Evolutionary conservation across 495 filamentous ascomycete species (phyloP).

Genomic region (Choiromyces venosus): DNA sequence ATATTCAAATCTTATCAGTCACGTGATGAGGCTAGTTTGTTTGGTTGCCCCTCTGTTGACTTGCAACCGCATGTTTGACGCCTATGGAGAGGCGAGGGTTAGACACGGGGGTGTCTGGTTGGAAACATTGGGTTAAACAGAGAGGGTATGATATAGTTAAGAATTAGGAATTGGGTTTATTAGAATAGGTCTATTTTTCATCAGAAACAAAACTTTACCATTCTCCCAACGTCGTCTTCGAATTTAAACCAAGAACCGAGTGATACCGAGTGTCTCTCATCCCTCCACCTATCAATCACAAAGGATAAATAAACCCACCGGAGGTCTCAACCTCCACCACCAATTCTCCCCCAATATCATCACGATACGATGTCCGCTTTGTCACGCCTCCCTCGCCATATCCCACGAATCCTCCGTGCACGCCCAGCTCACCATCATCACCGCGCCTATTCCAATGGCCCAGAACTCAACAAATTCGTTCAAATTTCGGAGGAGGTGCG

Average conservation of each 20-base stretch:
- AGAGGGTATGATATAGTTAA: not conserved
- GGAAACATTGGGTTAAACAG: not conserved
- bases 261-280: not conserved
- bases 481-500: conserved; percentile 75
- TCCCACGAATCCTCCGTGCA: conserved; percentile 3
- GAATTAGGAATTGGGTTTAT: not conserved
- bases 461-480: conserved; percentile 54
- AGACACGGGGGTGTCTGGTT: not conserved
- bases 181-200: too few species aligned
- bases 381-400: conserved; percentile 17
- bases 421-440: not conserved
- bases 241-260: not conserved
- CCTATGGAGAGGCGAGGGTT: not conserved
- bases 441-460: conserved; percentile 9
- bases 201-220: too few species aligned
- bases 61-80: not conserved
- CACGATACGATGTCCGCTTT: conserved; percentile 20
- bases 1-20: not conserved
- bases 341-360: not conserved
- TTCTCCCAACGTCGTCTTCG: not conserved
- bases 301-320: not conserved
- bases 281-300: not conserved
- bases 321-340: not conserved
- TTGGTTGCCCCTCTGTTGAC: not conserved
- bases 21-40: not conserved